Base-by-base conservation (phyloP, 2,329 filamentous ascomycete species). In the Fusarium austroafricanum region DNA sequence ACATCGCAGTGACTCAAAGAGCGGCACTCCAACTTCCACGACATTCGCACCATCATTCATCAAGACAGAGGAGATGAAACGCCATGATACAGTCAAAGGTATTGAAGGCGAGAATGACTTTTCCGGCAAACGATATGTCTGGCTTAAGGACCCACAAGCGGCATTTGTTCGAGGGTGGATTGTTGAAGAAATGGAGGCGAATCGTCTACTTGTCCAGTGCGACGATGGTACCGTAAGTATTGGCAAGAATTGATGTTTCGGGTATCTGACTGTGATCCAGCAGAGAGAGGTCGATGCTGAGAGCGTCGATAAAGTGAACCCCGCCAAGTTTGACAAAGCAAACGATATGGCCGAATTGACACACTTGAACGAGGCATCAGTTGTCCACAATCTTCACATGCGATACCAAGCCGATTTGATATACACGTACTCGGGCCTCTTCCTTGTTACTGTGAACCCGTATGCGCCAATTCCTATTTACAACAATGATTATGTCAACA, bases 331-430 rank as follows among this genome's bases (percentile, higher is more conserved):
- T 82, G 96, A 99, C 86, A 99, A 97, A 81, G 95, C 95, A 68
- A 94, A 96, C 82, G 96, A 99, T 79, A 99, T 99, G 96, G 96
- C 96, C 23, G 96, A 99, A 79, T 86, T 99, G 75, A 99, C 96
- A 8, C 96, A 99, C 79, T 84, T 99, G 68, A 99, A 99, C 80
- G 96, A 99, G 81, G 92, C 95, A 21, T 98, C 96, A 0, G 96
- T 99, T 51, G 94, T 99, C 51, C 94, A 99, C 82, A 99, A 99
- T 77, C 86, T 99, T 58, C 92, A 97, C 72, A 95, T 93, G 84
- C 87, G 96, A 80, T 99, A 99, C 78, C 93, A 97, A 79, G 88
- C 96, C 43, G 96, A 99, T 80, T 83, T 99, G 64, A 99, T 99
- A 72, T 99, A 96, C 83, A 99, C 96, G 21, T 99, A 99, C 79